Base-by-base conservation (phyloP, 306 rosid genomes). In the Cucumis hystrix region DNA sequence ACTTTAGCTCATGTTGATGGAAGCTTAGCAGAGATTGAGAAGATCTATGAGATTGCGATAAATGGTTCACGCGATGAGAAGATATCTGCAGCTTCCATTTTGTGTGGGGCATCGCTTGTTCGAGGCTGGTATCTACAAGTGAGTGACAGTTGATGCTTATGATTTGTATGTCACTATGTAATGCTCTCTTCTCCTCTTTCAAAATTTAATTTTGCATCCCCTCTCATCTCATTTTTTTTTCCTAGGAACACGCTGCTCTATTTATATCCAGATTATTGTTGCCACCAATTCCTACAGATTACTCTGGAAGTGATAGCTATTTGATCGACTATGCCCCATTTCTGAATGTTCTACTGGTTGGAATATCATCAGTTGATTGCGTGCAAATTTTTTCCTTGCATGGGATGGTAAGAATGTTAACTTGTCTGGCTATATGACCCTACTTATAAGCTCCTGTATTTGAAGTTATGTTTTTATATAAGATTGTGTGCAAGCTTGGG, bases 41-140 rank as follows among this genome's bases (percentile, higher is more conserved):
- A 85, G 83, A 85, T 95, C 74, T 90, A 83, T 80, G 96, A 92
- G 87, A 84, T 95, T 87, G 92, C 97, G 67, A 78, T 84, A 84
- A 88, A 75, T 82, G 96, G 98, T 78, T 90, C 97, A 52, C 87
- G 89, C 40, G 97, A 92, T 51, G 98, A 95, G 86, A 95, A 82
- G 87, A 88, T 92, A 79, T 90, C 90, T 65, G 97, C 96, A 62
- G 97, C 96, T 73, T 83, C 91, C 86, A 83, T 95, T 83, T 87
- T 92, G 79, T 95, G 96, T 78, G 98, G 97, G 78, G 93, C 93
- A 67, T 92, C 98, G 86, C 83, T 95, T 61, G 75, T 81, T 80
- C 91, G 95, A 80, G 98, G 98, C 70, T 95, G 98, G 98, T 92
- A 93, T 87, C 79, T 92, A 78, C 98, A 95, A 93, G 98, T 95